Base-by-base conservation (phyloP, 2,329 filamentous ascomycete species). In the Aspergillus amoenus region DNA sequence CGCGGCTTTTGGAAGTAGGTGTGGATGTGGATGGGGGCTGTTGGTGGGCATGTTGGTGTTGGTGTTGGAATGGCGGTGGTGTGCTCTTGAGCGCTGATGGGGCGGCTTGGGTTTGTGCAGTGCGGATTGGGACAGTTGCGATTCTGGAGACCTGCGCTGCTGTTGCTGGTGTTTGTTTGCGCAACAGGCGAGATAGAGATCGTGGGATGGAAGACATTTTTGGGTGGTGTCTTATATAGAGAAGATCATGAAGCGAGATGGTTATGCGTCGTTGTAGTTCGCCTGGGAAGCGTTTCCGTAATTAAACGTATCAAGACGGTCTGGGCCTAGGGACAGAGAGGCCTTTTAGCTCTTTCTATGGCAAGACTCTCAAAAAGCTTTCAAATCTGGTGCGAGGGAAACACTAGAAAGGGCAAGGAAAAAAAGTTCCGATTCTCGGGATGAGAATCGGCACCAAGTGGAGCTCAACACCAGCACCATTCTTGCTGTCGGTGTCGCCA, bases 1-100 rank as follows among this genome's bases (percentile, higher is more conserved):
- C 17, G 17, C 39, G n/a, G 45, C n/a, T 12, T 8, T 48, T 34
- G 12, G 45, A 15, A 9, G 7, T 45, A n/a, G 18, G 43, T n/a
- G 12, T 27, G 27, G 27, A 30, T 30, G 27, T 30, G 27, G 27
- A 30, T 30, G 27, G 27, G 27, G 27, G 27, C 12, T 40, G 39
- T 52, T 43, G 50, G 39, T 27, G 46, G 9, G 41, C 32, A n/a
- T 41, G 45, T 18, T 75, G 92, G 89, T 42, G 64, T 7, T 15
- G 2, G 15, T 46, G 41, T 45, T 51, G 61, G 46, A 66, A 40
- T 52, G 21, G 56, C 24, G 48, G 55, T 41, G 44, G 55, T 47
- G 49, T 46, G 12, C 9, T 56, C 22, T 50, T 53, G 21, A 53
- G 43, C 4, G 57, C 37, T 7, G 56, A 46, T 6, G 52, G n/a